phyloP scores from a whole-genome alignment of 345 rosid species.

The Moricandia arvensis region DNA sequence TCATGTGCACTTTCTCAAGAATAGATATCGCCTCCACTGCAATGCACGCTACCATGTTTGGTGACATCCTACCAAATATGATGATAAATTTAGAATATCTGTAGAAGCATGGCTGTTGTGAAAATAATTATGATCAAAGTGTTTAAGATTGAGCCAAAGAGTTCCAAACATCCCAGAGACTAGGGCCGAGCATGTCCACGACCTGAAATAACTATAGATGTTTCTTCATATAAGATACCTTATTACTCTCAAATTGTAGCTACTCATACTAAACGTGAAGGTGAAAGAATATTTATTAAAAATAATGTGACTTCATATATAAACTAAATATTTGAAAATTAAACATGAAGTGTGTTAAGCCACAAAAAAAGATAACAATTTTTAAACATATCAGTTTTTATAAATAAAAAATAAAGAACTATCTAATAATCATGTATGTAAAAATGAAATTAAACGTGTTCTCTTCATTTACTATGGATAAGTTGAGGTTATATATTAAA shows the following conservation, averaged over 20 bases:
- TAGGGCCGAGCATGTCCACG: slow-evolving; percentile 98
- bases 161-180: slow-evolving; percentile 99
- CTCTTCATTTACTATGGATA: no score
- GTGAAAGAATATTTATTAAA: no score
- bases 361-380: no score
- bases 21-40: slow-evolving; percentile 95
- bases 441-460: no score
- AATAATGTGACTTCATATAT: no score
- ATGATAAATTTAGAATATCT: slow-evolving; percentile 24
- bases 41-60: slow-evolving; percentile 86
- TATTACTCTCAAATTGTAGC: background rate
- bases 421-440: no score
- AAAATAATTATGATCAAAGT: slow-evolving; percentile 12
- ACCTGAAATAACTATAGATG: slow-evolving; percentile 53
- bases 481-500: no score
- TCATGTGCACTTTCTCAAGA: slow-evolving; percentile 77
- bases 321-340: no score
- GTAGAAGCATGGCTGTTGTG: background rate
- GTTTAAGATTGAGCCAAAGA: slow-evolving; percentile 71
- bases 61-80: slow-evolving; percentile 62
- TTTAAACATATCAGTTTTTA: no score
- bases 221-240: background rate
- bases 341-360: no score
- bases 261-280: slow-evolving; percentile 7
- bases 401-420: no score